A percentile compares a stretch with the other conserved stretches of the same genome.
These are phyloP conservation scores for Lecanosticta acicola DNA, from an alignment of 2,329 filamentous ascomycete genomes.

Conservation along the genomic window DNA sequence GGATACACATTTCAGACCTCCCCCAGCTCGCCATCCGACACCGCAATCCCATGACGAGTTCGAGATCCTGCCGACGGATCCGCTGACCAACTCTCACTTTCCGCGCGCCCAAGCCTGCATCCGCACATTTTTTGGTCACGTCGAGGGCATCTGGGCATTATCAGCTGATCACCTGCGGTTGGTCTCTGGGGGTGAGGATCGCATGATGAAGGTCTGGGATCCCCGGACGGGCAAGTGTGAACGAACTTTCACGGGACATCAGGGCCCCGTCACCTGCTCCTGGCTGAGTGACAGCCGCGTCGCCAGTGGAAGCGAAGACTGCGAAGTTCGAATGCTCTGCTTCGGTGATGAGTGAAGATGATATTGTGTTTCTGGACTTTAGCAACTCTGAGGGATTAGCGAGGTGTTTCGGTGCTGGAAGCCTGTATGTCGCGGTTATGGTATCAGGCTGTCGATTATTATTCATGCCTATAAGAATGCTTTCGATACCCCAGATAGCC, in stretches of 20 bases:
- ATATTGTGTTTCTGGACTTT: neutral
- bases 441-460: no score
- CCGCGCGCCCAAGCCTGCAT: constrained; percentile 55
- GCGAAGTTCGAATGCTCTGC: constrained; percentile 66
- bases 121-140: constrained; percentile 90
- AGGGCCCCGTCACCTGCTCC: constrained; percentile 87
- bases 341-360: constrained; percentile 23
- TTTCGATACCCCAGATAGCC: neutral
- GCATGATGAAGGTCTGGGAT: constrained; percentile 95
- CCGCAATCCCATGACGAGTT: constrained; percentile 12
- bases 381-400: neutral
- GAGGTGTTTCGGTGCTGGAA: neutral
- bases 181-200: constrained; percentile 85
- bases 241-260: constrained; percentile 83
- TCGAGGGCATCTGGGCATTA: constrained; percentile 93
- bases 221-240: constrained; percentile 86
- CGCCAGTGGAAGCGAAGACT: constrained; percentile 89
- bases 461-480: neutral
- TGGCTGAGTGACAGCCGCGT: constrained; percentile 84
- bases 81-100: constrained; percentile 31
- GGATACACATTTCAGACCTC: constrained; percentile 56
- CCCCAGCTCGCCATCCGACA: constrained; percentile 9
- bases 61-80: constrained; percentile 30
- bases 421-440: no score
- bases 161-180: constrained; percentile 83